phyloP scores from a whole-genome alignment of 169 alveolate genomes.

The Babesia bovis region DNA sequence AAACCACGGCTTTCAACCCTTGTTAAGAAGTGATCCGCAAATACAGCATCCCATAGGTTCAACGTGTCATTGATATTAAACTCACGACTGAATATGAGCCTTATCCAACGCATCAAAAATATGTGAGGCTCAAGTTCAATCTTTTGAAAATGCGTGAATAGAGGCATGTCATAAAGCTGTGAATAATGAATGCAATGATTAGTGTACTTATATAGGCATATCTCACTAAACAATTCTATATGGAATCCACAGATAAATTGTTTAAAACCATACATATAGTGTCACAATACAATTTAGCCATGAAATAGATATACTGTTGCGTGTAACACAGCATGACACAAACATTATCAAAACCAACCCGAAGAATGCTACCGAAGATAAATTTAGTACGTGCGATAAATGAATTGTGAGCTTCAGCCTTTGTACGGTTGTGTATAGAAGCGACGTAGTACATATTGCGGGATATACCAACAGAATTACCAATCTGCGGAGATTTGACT shows the following conservation, averaged over 20 bases:
- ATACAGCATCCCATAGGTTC: conserved; percentile 69
- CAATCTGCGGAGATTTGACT: conserved; percentile 27
- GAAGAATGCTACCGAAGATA: conserved; percentile 67
- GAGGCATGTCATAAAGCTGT: conserved; percentile 58
- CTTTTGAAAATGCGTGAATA: conserved; percentile 66
- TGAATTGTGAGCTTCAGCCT: conserved; percentile 55
- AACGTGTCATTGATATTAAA: conserved; percentile 73
- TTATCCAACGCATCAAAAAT: conserved; percentile 79
- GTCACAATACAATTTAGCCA: background rate
- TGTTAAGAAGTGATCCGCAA: conserved; percentile 33
- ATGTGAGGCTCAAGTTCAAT: conserved; percentile 76
- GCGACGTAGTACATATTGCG: conserved; percentile 1
- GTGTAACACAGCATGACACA: no score
- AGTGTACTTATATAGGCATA: background rate
- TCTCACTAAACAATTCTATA: background rate
- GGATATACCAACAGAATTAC: conserved; percentile 12
- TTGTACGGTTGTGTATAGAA: background rate
- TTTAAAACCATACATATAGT: background rate
- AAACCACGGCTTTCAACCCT: background rate
- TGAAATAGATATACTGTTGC: no score
- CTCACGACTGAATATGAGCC: conserved; percentile 82
- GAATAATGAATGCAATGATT: background rate
- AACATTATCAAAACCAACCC: conserved; percentile 1
- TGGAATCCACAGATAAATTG: background rate
- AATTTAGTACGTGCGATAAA: conserved; percentile 74